Evolutionary conservation across 805 yeast species (phyloP), one percentile per base, ranked within the genome.

Genomic region (Wickerhamiella dianesei): DNA sequence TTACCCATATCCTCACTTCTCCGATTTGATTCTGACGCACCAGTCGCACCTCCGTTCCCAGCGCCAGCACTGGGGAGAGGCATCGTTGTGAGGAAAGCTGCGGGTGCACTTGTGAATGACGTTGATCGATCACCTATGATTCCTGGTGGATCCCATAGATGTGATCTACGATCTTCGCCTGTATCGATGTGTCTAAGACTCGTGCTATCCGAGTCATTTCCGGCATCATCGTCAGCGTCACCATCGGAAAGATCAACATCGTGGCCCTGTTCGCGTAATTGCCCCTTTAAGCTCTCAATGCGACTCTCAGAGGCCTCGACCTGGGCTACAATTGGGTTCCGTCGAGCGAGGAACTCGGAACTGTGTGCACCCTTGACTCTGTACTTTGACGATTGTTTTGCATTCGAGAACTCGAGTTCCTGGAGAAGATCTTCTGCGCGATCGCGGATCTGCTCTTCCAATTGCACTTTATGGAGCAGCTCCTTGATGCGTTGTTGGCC

Each of bases 231-330:
- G 12, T 25, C 32, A 25, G 32, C 32, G 12, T 25, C 32, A 12
- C 9, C 32, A 25, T 25, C 32, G 32, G 32, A 25, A 6, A 57
- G 36, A 44, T 51, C 50, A n/a, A 46, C 50, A 42, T 50, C 50
- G 35, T 44, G 35, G 3, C 56, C 78, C 25, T 88, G 65, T 44
- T 85, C 94, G 32, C 73, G 37, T 21, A 56, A 41, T 44, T 51
- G 56, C 20, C 40, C 42, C 12, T 45, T 44, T 17, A 55, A 40
- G n/a, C 37, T 21, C 39, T 44, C 46, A 13, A 55, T 46, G 25
- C 50, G 48, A 17, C 47, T 36, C 21, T 53, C 51, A 2, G 58
- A 53, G 18, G 54, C 49, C 32, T 51, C 52, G 20, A 51, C 46
- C 48, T 57, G 54, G 32, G 51, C 53, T 18, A 50, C 40, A 16